Conservation (phyloP, 345 rosid species). For the Pugionium cornutum region DNA sequence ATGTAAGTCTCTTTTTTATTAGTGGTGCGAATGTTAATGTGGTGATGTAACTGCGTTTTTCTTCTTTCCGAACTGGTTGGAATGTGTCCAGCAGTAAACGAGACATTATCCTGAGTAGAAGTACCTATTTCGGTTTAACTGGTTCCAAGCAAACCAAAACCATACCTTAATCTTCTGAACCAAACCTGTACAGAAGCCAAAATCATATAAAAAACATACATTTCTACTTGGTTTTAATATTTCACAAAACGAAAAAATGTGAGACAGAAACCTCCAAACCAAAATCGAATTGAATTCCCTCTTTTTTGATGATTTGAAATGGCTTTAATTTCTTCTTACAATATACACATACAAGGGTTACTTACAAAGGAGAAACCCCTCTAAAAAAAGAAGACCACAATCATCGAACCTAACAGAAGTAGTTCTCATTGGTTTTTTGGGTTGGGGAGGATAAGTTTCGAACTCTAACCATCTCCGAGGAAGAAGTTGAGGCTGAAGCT, state of each 20-base stretch:
- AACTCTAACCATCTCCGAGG: conserved; percentile 4
- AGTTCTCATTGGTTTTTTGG: conserved; percentile 12
- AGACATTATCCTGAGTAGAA: conserved; percentile 11
- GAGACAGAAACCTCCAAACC: neutral
- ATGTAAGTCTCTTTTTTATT: conserved; percentile 7
- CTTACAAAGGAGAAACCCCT: neutral
- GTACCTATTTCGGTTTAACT: conserved; percentile 1
- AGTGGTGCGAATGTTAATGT: conserved; percentile 10
- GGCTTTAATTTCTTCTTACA: neutral
- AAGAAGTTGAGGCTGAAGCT: conserved; percentile 32
- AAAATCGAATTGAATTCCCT: neutral
- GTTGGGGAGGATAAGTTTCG: conserved; percentile 10
- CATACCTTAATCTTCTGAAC: neutral
- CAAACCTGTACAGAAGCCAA: neutral
- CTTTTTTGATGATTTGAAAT: neutral
- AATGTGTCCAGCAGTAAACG: neutral
- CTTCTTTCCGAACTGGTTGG: conserved; percentile 4
- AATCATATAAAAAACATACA: too few species aligned
- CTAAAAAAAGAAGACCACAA: neutral
- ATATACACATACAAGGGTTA: neutral
- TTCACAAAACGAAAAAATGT: too few species aligned
- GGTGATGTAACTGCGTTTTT: neutral
- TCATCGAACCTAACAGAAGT: conserved; percentile 26
- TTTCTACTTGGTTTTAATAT: neutral
- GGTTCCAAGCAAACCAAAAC: neutral